Conservation (phyloP, 768 basidiomycete species). For the Boletus rex-veris region DNA sequence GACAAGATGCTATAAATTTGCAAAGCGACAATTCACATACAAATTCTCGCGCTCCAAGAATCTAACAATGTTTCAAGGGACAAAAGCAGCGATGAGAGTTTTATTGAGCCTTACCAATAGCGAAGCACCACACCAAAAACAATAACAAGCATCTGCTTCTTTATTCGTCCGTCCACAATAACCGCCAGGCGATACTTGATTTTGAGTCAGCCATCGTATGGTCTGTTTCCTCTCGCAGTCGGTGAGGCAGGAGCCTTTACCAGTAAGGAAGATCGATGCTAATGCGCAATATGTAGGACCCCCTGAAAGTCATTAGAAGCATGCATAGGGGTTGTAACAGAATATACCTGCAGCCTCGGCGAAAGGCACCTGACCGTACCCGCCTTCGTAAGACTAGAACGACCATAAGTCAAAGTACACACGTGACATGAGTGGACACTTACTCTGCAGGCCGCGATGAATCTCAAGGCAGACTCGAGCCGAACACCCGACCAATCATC, state of each 20-base stretch:
- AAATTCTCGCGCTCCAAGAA: conserved; percentile 58
- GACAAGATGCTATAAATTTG: conserved; percentile 67
- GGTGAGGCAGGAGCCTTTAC: conserved; percentile 22
- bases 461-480: conserved; percentile 54
- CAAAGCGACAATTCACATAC: conserved; percentile 57
- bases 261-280: conserved; percentile 63
- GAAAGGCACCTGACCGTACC: conserved; percentile 78
- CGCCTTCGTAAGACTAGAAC: conserved; percentile 84
- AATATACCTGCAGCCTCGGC: conserved; percentile 80
- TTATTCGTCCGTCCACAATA: conserved; percentile 90
- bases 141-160: conserved; percentile 89
- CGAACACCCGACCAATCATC: conserved; percentile 77
- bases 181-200: conserved; percentile 65
- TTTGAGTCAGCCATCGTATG: conserved; percentile 73
- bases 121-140: conserved; percentile 90
- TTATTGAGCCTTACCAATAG: conserved; percentile 51
- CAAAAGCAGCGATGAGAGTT: neutral
- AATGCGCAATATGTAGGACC: conserved; percentile 93
- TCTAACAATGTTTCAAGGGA: conserved; percentile 40
- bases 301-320: conserved; percentile 42
- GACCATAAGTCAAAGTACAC: neutral
- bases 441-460: conserved; percentile 73
- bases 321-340: neutral
- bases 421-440: neutral
- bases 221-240: conserved; percentile 48